Conservation (phyloP, 83 land plant species). For the Diphasiastrum complanatum region DNA sequence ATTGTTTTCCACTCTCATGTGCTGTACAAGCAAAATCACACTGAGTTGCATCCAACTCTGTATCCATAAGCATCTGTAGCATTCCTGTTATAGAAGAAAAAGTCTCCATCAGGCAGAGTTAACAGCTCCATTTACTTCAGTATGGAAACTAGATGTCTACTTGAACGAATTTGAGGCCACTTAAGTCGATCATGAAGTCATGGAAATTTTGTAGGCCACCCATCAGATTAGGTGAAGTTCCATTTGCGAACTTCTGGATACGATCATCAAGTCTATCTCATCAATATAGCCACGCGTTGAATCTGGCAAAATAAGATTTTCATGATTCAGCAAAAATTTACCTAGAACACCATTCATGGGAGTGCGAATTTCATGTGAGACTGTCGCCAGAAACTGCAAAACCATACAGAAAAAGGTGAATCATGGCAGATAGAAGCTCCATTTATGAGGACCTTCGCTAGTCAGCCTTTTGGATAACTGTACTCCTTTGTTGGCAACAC, state of each 20-base stretch:
- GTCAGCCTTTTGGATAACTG: no score
- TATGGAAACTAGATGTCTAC: neutral
- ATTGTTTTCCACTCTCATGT: slow-evolving; percentile 61
- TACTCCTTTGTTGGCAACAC: no score
- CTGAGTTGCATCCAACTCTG: slow-evolving; percentile 64
- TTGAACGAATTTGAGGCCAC: neutral
- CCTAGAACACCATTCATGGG: slow-evolving; percentile 95
- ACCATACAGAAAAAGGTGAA: neutral
- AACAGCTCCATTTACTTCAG: neutral
- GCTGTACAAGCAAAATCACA: slow-evolving; percentile 68
- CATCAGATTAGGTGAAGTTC: no score
- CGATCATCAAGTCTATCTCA: no score
- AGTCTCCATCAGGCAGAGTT: neutral
- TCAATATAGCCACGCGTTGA: neutral
- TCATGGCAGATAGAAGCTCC: neutral
- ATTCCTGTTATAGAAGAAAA: slow-evolving; percentile 43
- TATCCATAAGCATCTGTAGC: slow-evolving; percentile 84
- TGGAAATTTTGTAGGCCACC: no score
- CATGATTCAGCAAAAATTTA: slow-evolving; percentile 21
- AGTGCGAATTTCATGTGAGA: slow-evolving; percentile 88
- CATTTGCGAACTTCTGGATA: no score
- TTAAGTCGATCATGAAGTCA: no score
- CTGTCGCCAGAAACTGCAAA: slow-evolving; percentile 82
- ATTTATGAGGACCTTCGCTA: neutral
- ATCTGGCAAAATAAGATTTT: neutral